Evolutionary conservation across 306 rosid species (phyloP), one percentile per base, ranked within the genome.

Genomic region (Vigna hirtella): DNA sequence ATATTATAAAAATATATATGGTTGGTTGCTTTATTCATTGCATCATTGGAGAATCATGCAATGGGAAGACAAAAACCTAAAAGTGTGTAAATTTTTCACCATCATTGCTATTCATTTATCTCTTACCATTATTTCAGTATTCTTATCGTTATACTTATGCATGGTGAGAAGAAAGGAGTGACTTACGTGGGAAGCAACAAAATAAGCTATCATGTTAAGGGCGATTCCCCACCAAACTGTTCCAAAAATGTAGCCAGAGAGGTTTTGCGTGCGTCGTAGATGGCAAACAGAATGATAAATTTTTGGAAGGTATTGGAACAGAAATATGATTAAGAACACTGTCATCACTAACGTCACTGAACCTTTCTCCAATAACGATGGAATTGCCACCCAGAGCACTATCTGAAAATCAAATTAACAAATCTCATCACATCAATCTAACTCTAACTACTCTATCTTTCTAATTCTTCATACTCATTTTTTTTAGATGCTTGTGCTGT

Each of bases 151-250:
- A 1, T 34, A 34, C 1, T 5, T 34, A 40, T 40, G 45, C 45
- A 40, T 40, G 45, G 18, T 5, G 18, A 16, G 6, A 51, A 24
- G 75, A 77, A 69, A 69, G 7, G 66, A 0, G 45, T 0, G 51
- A 81, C 93, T 90, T 90, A 93, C 98, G 82, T 93, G 98, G n/a
- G 98, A 87, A 17, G 98, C 98, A 28, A 93, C 98, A 47, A 93
- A 93, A 57, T 93, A 93, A 0, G 91, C 98, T 57, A 93, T 93
- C 91, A 93, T 79, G 84, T 93, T 93, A 74, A 93, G 97, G 18
- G 98, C 98, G n/a, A 93, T 93, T 42, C 98, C 98, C 98, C 98
- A 93, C 98, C 98, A 93, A 70, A 91, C 93, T 1, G 98, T 93
- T 57, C 98, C 96, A 34, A 93, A 93, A 40, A 93, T 90, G 83